Evolutionary conservation across 2,329 filamentous ascomycete genomes (phyloP).

Genomic region (Sclerotinia sclerotiorum): DNA sequence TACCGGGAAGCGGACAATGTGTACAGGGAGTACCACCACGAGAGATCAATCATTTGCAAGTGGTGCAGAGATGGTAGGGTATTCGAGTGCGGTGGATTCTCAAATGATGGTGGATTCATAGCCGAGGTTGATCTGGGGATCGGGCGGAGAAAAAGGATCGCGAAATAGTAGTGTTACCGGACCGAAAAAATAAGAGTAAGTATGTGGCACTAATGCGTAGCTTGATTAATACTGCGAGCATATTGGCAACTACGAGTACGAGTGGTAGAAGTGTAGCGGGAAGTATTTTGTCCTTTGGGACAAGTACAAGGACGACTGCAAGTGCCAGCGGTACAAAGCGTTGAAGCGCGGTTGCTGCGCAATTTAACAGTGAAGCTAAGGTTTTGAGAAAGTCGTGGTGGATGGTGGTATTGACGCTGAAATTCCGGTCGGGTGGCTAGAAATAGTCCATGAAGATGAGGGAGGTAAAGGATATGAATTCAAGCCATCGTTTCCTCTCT

Average conservation of each 20-base stretch:
- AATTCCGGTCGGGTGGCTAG: neutral
- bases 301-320: neutral
- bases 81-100: neutral
- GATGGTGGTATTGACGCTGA: neutral
- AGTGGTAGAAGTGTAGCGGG: neutral
- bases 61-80: neutral
- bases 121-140: neutral
- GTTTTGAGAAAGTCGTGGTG: neutral
- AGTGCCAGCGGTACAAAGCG: neutral
- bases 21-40: slow-evolving; percentile 32
- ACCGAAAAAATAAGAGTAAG: neutral
- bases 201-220: neutral
- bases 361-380: neutral
- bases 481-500: neutral
- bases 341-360: neutral
- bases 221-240: neutral
- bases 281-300: neutral
- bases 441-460: neutral
- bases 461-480: neutral
- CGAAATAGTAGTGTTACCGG: neutral
- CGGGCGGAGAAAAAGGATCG: no score
- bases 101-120: neutral
- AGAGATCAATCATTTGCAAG: neutral
- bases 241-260: neutral
- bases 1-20: slow-evolving; percentile 45